Evolutionary conservation across 2,329 filamentous ascomycete species (phyloP), one percentile per base, ranked within the genome.

Genomic region (Blastomyces gilchristii): DNA sequence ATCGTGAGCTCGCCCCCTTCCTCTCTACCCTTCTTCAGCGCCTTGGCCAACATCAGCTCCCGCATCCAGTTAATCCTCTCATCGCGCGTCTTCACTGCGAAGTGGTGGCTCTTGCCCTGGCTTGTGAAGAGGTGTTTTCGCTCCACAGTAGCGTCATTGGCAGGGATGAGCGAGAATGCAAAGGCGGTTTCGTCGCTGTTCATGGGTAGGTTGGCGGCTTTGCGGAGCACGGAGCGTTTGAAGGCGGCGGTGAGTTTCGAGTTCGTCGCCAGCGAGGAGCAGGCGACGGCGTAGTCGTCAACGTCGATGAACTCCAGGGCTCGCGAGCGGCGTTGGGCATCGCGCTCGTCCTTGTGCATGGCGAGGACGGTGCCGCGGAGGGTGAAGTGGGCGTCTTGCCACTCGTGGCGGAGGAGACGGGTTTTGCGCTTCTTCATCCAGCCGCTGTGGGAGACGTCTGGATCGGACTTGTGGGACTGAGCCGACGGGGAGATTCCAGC

Each of bases 371-470:
- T 90, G 64, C 88, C 88, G 70, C 87, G 86, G 66, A 97, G 87
- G 34, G 90, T 91, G 74, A 94, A 95, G 79, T 93, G 94, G 69
- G 91, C 88, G 73, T 95, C 90, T 71, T 91, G 86, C 92, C 92
- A 97, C 78, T 97, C 92, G 75, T 96, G 90, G 53, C 91, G 89
- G 65, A 96, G 84, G 80, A 96, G 86, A 71, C 86, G 87, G 60
- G 89, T 95, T 79, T 91, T 91, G 72, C 93, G 90, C 81, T 96
- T 96, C 81, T 91, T 92, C 86, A 99, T 96, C 76, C 87, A 91
- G 1, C 94, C 94, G 59, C 89, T 85, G 75, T 92, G 90, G 43
- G 85, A 84, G 66, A 88, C 77, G 63, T 85, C 84, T 61, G 76
- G 60, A 56, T 67, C 64, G 25, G 63, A 58, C 39, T 22, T 41